phyloP scores from a whole-genome alignment of 169 alveolate species.

The Theileria orientalis region DNA sequence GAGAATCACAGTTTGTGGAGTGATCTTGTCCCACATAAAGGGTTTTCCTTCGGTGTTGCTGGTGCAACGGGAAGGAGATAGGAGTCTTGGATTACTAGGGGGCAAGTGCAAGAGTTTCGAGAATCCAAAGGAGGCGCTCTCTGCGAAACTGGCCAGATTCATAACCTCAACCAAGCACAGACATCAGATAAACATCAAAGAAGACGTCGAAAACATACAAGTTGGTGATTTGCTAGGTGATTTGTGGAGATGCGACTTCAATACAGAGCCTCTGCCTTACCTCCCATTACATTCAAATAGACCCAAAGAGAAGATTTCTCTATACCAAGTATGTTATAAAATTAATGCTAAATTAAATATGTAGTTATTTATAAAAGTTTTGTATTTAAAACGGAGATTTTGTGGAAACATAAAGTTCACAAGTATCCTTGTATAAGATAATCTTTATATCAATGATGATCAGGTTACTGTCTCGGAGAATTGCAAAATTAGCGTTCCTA shows the following conservation, averaged over 20 bases:
- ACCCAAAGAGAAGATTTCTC: conserved; percentile 65
- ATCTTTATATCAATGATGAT: background rate
- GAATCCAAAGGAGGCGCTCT: conserved; percentile 66
- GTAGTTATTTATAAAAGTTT: too few species aligned
- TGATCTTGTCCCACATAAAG: conserved; percentile 71
- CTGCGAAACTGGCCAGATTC: conserved; percentile 66
- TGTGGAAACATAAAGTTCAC: too few species aligned
- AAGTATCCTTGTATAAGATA: too few species aligned
- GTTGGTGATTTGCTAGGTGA: conserved; percentile 75
- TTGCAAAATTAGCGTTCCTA: conserved; percentile 36
- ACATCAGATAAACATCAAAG: conserved; percentile 36
- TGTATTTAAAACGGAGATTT: too few species aligned
- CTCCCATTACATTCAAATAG: conserved; percentile 71
- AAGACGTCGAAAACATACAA: conserved; percentile 53
- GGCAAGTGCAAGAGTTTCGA: conserved; percentile 72
- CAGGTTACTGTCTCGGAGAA: conserved; percentile 44
- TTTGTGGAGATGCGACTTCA: conserved; percentile 70
- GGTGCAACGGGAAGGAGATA: conserved; percentile 47
- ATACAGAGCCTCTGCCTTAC: conserved; percentile 67
- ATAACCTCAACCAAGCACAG: conserved; percentile 30
- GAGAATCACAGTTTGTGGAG: conserved; percentile 68
- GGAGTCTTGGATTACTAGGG: conserved; percentile 60
- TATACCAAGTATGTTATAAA: conserved; percentile 53
- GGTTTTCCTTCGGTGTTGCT: conserved; percentile 67
- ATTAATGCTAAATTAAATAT: background rate